A percentile compares a stretch with the other conserved stretches of the same genome.
These are phyloP conservation scores for thale cress (Arabidopsis thaliana) DNA, from an alignment of 345 rosid genomes.

Conservation along the genomic window DNA sequence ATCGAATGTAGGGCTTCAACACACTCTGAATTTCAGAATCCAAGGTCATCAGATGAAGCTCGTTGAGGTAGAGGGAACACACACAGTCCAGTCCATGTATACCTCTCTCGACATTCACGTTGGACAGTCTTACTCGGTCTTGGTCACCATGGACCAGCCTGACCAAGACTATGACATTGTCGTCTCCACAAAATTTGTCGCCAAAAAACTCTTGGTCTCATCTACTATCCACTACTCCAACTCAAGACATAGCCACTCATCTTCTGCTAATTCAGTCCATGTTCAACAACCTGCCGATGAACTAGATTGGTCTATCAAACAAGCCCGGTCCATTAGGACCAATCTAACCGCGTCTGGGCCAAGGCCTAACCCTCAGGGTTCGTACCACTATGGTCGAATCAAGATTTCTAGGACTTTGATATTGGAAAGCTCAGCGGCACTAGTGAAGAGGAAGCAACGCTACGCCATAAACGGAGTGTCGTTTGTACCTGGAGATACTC, in stretches of 20 bases:
- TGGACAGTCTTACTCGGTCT: constrained; percentile 88
- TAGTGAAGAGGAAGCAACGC: constrained; percentile 69
- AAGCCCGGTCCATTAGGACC: constrained; percentile 86
- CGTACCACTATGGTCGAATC: constrained; percentile 82
- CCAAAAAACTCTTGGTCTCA: constrained; percentile 49
- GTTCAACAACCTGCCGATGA: constrained; percentile 37
- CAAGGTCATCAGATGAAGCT: constrained; percentile 76
- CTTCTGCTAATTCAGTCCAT: constrained; percentile 55
- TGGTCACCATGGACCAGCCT: constrained; percentile 81
- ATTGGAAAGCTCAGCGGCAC: constrained; percentile 66
- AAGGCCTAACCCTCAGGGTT: constrained; percentile 96
- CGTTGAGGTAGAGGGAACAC: constrained; percentile 93
- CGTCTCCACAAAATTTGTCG: constrained; percentile 65
- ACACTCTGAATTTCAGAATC: constrained; percentile 70
- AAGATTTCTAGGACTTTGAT: constrained; percentile 63
- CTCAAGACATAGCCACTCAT: constrained; percentile 46
- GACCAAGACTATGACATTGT: constrained; percentile 64
- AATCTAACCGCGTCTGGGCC: constrained; percentile 94
- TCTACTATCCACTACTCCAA: constrained; percentile 73
- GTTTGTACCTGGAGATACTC: constrained; percentile 70
- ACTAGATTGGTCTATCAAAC: constrained; percentile 72
- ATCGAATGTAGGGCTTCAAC: constrained; percentile 82
- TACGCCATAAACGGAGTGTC: constrained; percentile 85
- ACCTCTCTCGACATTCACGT: constrained; percentile 76
- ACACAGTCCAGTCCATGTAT: constrained; percentile 71